A percentile compares a stretch with the other conserved stretches of the same genome.
Evolutionary conservation across 768 basidiomycete species (phyloP).

Genomic region (Auricularia auricula-judae): DNA sequence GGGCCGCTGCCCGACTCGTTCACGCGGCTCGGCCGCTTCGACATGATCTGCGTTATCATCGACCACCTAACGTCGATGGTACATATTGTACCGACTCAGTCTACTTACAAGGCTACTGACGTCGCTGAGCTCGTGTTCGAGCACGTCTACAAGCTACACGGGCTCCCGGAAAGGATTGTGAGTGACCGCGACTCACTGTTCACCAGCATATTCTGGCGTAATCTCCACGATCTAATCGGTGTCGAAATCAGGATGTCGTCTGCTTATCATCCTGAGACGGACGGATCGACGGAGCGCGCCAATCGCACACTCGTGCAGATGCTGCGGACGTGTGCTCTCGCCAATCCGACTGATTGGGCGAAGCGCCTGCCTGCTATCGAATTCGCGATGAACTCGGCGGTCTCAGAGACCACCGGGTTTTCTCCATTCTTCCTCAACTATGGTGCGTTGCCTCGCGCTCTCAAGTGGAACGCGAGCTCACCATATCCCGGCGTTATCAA

Average conservation of each 20-base stretch:
- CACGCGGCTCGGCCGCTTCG: constrained; percentile 13
- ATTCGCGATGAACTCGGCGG: no score
- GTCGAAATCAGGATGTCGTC: constrained; percentile 25
- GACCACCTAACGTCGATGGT: constrained; percentile 13
- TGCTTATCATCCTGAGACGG: constrained; percentile 32
- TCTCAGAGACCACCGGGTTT: no score
- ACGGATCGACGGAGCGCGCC: constrained; percentile 26
- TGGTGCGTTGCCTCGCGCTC: no score
- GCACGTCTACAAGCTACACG: constrained; percentile 26
- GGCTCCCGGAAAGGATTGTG: constrained; percentile 26
- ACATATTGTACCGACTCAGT: constrained; percentile 19
- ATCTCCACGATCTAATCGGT: constrained; percentile 20
- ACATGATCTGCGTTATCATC: constrained; percentile 17
- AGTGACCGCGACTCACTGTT: constrained; percentile 32
- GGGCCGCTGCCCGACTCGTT: constrained; percentile 14
- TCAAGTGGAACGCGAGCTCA: no score
- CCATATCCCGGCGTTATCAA: no score
- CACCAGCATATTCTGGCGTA: constrained; percentile 30
- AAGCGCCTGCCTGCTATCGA: no score
- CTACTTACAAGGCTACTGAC: constrained; percentile 20
- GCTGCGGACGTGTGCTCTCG: no score
- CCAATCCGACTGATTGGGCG: no score
- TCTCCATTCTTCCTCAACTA: no score
- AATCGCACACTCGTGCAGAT: background rate
- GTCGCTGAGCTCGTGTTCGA: constrained; percentile 26